Percentiles rank a stretch among this genome's conserved stretches.
These are phyloP conservation scores for Neofusicoccum ribis DNA, from an alignment of 2,329 filamentous ascomycete genomes.

Conservation along the genomic window DNA sequence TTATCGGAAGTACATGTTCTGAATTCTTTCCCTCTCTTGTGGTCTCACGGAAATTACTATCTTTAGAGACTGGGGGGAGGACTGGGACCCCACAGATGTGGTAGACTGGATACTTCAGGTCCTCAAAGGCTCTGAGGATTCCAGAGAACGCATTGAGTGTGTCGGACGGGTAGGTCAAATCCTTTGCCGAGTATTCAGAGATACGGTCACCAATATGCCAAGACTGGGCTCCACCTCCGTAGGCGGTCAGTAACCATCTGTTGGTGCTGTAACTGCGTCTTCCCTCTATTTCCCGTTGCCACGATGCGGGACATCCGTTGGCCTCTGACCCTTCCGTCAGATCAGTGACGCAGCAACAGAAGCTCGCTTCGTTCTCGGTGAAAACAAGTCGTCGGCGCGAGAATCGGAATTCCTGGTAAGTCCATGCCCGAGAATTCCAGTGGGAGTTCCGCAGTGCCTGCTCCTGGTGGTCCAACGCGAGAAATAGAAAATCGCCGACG, in stretches of 20 bases:
- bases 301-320: no score
- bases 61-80: neutral
- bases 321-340: neutral
- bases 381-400: neutral
- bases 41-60: neutral
- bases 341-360: neutral
- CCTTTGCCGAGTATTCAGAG: neutral
- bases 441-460: neutral
- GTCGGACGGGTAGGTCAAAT: neutral
- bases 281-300: no score
- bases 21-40: neutral
- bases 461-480: neutral
- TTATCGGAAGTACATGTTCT: neutral
- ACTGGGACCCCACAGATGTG: neutral
- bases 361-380: neutral
- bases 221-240: neutral
- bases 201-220: neutral
- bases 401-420: conserved; percentile 2
- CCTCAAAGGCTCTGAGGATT: neutral
- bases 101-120: neutral
- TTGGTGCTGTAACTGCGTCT: neutral
- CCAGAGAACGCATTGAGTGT: neutral
- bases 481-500: neutral
- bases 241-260: neutral
- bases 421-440: neutral